Evolutionary conservation across 257 asterid genomes (phyloP), one percentile per base, ranked within the genome.

Genomic region (Leonotis leonurus): DNA sequence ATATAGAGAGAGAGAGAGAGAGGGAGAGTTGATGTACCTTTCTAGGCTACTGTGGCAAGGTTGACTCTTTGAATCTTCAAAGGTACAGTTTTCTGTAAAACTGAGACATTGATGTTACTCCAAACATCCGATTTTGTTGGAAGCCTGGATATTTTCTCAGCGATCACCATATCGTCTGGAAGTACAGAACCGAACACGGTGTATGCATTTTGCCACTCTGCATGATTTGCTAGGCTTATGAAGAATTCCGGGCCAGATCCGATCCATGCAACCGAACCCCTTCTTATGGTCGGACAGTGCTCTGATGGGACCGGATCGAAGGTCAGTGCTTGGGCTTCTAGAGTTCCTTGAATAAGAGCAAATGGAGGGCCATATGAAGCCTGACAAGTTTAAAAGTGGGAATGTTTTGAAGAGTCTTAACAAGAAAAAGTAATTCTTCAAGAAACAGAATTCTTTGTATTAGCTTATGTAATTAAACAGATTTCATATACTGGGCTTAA

Each of bases 221-320:
- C 70, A 48, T 93, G 99, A 70, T 89, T 85, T 2, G 95, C 96
- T 46, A 93, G 70, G 88, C 99, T 93, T 74, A 93, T 82, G 27
- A 93, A 87, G 88, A 93, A 93, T 56, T 93, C 99, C 0, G 99
- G 97, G 14, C 99, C 99, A 0, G 90, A 76, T 12, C 88, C 99
- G 24, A 87, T 77, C 99, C 99, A 93, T 24, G 97, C 99, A 27
- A 89, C 91, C 3, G 97, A 89, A 41, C 99, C 99, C 63, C 97
- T 81, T 52, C 72, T 79, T 52, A 93, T 27, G 51, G 62, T 65
- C 6, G 96, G 86, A 54, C 84, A 69, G 75, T 83, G 78, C 74
- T 93, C 99, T 0, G 75, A 36, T 8, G 81, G 77, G 21, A 89
- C 59, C 22, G 64, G 26, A 44, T 37, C n/a, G 64, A 83, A 70